phyloP scores from a whole-genome alignment of 768 basidiomycete genomes.

The Daedaleopsis nitida region DNA sequence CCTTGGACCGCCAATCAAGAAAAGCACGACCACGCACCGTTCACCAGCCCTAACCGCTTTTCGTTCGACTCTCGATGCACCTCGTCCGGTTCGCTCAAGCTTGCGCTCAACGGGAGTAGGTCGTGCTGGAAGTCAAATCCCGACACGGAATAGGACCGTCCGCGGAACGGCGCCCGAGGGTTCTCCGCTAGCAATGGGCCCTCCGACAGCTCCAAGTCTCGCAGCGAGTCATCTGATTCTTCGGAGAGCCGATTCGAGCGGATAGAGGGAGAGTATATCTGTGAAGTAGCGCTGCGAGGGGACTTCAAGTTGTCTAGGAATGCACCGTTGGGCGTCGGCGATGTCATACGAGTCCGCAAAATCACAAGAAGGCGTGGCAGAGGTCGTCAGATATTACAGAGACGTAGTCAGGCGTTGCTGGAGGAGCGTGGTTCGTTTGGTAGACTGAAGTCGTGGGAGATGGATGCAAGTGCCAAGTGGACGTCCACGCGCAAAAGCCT shows the following conservation, averaged over 20 bases:
- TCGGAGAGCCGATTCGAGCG: constrained; percentile 46
- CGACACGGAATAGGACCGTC: constrained; percentile 65
- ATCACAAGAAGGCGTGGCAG: not conserved
- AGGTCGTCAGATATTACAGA: not conserved
- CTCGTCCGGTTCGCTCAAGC: constrained; percentile 69
- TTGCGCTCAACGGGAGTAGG: constrained; percentile 75
- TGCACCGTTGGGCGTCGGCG: constrained; percentile 15
- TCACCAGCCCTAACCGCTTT: constrained; percentile 75
- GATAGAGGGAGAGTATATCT: constrained; percentile 36
- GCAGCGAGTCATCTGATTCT: constrained; percentile 72
- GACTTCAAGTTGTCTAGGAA: constrained; percentile 44
- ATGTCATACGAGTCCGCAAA: constrained; percentile 18
- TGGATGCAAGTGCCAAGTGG: too few species aligned
- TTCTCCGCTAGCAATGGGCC: constrained; percentile 46
- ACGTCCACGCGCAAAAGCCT: too few species aligned
- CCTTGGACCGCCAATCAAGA: not conserved
- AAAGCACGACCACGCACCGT: constrained; percentile 53
- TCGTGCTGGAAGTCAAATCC: constrained; percentile 82
- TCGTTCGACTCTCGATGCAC: constrained; percentile 52
- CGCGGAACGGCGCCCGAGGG: constrained; percentile 30
- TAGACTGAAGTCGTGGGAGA: not conserved
- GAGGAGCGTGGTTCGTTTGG: not conserved
- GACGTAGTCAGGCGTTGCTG: not conserved
- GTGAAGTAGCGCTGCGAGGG: constrained; percentile 32
- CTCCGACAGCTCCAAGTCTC: constrained; percentile 77